These are phyloP conservation scores for Cardamine occulta DNA, from an alignment of 345 rosid genomes.

Conservation along the genomic window DNA sequence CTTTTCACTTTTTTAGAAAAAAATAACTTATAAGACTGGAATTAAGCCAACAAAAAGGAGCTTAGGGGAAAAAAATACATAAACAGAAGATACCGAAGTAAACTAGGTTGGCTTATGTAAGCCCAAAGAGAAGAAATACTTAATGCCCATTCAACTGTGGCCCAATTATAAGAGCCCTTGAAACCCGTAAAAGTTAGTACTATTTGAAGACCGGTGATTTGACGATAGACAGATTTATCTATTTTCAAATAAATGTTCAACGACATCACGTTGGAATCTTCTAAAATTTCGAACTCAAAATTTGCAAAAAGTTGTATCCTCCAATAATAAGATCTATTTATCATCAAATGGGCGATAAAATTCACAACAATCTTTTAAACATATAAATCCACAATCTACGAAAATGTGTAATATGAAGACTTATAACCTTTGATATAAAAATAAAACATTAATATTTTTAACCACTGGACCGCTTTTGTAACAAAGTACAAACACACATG, in stretches of 20 bases:
- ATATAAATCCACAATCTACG: not conserved
- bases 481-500: not conserved
- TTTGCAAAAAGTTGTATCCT: not conserved
- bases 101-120: not conserved
- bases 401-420: not conserved
- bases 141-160: not conserved
- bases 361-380: not conserved
- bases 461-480: not conserved
- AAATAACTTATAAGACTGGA: not conserved
- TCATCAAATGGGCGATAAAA: not conserved
- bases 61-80: not conserved
- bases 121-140: not conserved
- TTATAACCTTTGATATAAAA: not conserved
- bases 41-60: not conserved
- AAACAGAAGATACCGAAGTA: not conserved
- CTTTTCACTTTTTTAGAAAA: not conserved
- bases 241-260: not conserved
- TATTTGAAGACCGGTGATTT: not conserved
- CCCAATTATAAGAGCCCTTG: constrained; percentile 6
- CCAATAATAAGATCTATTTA: not conserved
- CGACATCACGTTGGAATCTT: not conserved
- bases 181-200: not conserved
- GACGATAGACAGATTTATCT: not conserved
- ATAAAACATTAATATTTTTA: not conserved
- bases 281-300: not conserved